Evolutionary conservation across 495 filamentous ascomycete genomes (phyloP).

Genomic region (Aspergillus egyptiacus): DNA sequence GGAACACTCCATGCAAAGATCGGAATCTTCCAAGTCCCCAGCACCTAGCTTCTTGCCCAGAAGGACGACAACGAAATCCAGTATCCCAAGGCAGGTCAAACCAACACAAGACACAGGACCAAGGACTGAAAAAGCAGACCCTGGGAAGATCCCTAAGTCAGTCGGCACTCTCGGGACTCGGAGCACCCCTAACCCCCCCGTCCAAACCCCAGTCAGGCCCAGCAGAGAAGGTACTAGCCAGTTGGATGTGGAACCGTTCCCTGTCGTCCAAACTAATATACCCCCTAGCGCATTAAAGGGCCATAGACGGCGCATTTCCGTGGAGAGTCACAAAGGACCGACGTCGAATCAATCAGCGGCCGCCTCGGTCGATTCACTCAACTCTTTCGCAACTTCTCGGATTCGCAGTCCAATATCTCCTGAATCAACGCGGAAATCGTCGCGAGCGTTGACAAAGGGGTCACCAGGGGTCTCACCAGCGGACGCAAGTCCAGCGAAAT

Average conservation of each 20-base stretch:
- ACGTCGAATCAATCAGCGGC: conserved; percentile 23
- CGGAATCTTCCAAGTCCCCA: conserved; percentile 21
- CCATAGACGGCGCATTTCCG: conserved; percentile 40
- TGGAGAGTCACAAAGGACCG: conserved; percentile 23
- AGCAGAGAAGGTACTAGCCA: conserved; percentile 76
- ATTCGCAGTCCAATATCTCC: conserved; percentile 38
- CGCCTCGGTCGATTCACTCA: conserved; percentile 36
- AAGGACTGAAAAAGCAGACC: neutral
- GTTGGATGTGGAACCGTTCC: conserved; percentile 55
- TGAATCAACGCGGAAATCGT: conserved; percentile 27
- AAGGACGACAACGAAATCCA: conserved; percentile 55
- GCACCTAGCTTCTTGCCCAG: conserved; percentile 58
- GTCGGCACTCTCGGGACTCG: neutral
- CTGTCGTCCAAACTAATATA: conserved; percentile 75
- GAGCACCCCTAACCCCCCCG: neutral
- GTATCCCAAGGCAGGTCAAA: conserved; percentile 15
- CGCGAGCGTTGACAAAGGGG: conserved; percentile 25
- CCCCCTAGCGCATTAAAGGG: conserved; percentile 35
- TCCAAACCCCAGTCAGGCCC: conserved; percentile 52
- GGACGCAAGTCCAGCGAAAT: conserved; percentile 24
- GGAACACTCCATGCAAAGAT: conserved; percentile 9
- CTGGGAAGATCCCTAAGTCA: neutral
- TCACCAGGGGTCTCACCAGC: conserved; percentile 16
- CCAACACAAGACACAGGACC: conserved; percentile 9
- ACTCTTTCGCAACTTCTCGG: conserved; percentile 31